Conservation (phyloP, 1,139 yeast genomes). For the Blastobotrys serpentis region DNA sequence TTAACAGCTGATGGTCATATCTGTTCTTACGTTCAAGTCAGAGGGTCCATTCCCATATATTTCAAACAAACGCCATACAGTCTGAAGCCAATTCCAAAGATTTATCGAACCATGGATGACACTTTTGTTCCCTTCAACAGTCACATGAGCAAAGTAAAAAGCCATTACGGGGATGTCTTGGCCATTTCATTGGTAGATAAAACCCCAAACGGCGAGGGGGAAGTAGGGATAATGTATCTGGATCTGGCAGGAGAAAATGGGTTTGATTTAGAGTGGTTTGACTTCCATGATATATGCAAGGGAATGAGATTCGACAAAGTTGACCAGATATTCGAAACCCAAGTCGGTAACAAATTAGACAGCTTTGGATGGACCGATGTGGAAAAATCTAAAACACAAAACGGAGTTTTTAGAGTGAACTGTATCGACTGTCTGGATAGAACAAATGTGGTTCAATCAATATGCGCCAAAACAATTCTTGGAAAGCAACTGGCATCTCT, state of each 20-base stretch:
- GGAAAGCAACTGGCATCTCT: conserved; percentile 31
- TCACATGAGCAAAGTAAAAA: conserved; percentile 37
- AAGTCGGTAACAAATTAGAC: conserved; percentile 27
- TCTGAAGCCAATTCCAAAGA: conserved; percentile 45
- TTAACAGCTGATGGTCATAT: conserved; percentile 19
- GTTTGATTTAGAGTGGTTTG: conserved; percentile 44
- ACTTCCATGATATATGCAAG: conserved; percentile 44
- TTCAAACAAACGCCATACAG: conserved; percentile 52
- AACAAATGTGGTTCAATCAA: conserved; percentile 44
- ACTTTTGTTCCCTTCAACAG: conserved; percentile 31
- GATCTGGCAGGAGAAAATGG: conserved; percentile 29
- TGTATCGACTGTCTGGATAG: conserved; percentile 36
- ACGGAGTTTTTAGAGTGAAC: conserved; percentile 43
- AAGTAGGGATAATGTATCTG: conserved; percentile 39
- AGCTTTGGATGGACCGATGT: conserved; percentile 39
- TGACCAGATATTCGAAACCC: conserved; percentile 32
- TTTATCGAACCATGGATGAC: conserved; percentile 35
- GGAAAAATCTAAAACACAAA: conserved; percentile 28
- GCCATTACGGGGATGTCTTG: conserved; percentile 34
- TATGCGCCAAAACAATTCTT: conserved; percentile 35
- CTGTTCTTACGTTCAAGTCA: conserved; percentile 28
- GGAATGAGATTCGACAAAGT: conserved; percentile 44
- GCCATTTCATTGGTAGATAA: conserved; percentile 43
- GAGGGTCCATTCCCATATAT: conserved; percentile 54
- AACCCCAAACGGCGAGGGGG: conserved; percentile 37